These are phyloP conservation scores for Colletotrichum sp. DNA, from an alignment of 2,329 filamentous ascomycete species.

Conservation along the genomic window DNA sequence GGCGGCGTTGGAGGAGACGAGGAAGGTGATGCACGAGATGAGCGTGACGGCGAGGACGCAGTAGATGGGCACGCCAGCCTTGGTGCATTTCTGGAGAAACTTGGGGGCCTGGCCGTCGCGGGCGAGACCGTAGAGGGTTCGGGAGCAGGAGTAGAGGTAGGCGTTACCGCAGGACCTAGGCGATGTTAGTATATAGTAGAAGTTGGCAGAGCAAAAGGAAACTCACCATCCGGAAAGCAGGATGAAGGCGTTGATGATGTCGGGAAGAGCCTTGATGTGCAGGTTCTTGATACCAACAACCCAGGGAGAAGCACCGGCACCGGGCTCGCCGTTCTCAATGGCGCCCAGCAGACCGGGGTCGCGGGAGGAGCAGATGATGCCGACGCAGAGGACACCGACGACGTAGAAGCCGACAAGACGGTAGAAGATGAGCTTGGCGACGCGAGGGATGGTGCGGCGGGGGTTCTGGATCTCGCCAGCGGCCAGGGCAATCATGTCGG, in stretches of 20 bases:
- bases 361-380: slow-evolving; percentile 63
- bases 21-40: slow-evolving; percentile 39
- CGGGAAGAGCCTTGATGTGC: slow-evolving; percentile 54
- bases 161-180: slow-evolving; percentile 51
- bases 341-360: slow-evolving; percentile 59
- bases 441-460: slow-evolving; percentile 67
- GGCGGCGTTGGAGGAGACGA: slow-evolving; percentile 41
- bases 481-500: slow-evolving; percentile 67
- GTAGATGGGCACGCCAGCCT: slow-evolving; percentile 49
- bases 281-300: slow-evolving; percentile 61
- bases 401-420: slow-evolving; percentile 75
- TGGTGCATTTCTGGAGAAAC: slow-evolving; percentile 43
- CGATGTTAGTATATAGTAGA: neutral
- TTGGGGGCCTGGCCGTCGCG: slow-evolving; percentile 52
- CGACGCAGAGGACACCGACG: slow-evolving; percentile 65
- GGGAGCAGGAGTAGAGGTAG: slow-evolving; percentile 56
- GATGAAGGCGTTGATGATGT: slow-evolving; percentile 60
- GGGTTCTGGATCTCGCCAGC: slow-evolving; percentile 69
- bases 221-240: slow-evolving; percentile 27
- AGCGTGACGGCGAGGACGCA: slow-evolving; percentile 35
- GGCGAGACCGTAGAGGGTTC: slow-evolving; percentile 56
- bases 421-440: slow-evolving; percentile 77
- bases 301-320: slow-evolving; percentile 56
- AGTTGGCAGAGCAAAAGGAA: neutral
- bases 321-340: slow-evolving; percentile 55